Base-by-base conservation (phyloP, 257 asterid species). In the Misopates orontium region DNA sequence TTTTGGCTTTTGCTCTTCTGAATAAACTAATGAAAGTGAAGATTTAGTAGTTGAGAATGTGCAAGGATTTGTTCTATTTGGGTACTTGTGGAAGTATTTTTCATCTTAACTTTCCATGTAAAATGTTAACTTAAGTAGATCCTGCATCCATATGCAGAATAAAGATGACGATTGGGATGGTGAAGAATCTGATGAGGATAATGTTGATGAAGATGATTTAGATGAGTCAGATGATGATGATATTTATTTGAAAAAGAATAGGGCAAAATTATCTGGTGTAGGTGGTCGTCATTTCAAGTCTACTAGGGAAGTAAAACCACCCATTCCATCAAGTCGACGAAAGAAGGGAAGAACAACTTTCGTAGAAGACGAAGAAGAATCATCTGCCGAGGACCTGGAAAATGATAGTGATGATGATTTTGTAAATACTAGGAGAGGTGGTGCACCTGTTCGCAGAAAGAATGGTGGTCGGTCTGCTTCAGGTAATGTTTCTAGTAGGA, bases 111-210 rank as follows among this genome's bases (percentile, higher is more conserved):
- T 61, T 23, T 15, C 44, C 49, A 49, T 60, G 60, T 64, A 56
- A 23, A 0, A 42, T 64, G 70, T 73, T 59, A 82, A 62, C 67
- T 44, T 32, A 59, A 62, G 31, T 24, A 56, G 64, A 23, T 60
- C 62, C 15, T 77, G 36, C 55, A 39, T 73, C 41, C 55, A 25
- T 72, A 19, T 77, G 63, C 77, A 94, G 97, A 84, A 68, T 56
- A 84, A 83, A 78, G 85, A 88, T 71, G 93, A 81, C n/a, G 96
- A 87, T 78, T 94, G 96, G 96, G 93, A 75, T 75, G 96, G 77
- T 62, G 97, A 81, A 80, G 98, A 84, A 73, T 90, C 98, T 73
- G 99, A 94, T 31, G 99, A 84, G 49, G 88, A 82, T 67, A 81
- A 73, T 73, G 79, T 58, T 68, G 85, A 80, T 40, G 96, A 82